Conservation (phyloP, 2,329 filamentous ascomycete genomes). For the Arthrocladium fulminans region DNA sequence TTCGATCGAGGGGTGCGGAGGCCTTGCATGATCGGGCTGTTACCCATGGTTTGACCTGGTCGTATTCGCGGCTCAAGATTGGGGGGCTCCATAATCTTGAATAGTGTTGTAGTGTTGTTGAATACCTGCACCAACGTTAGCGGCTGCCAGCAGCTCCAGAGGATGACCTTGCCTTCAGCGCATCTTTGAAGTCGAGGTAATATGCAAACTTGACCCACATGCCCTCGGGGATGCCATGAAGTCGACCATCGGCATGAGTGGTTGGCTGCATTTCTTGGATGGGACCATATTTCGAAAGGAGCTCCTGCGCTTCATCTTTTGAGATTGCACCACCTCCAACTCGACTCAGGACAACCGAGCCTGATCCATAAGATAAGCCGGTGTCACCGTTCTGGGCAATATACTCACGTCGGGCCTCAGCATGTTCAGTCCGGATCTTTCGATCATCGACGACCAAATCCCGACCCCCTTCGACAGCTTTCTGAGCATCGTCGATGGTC, state of each 20-base stretch:
- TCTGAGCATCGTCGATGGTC: constrained; percentile 25
- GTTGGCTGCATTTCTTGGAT: constrained; percentile 15
- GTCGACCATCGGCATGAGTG: constrained; percentile 7
- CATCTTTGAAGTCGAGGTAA: constrained; percentile 22
- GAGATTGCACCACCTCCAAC: constrained; percentile 14
- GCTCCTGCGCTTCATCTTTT: constrained; percentile 15
- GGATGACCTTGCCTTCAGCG: constrained; percentile 15
- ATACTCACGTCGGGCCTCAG: constrained; percentile 21
- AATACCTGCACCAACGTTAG: constrained; percentile 11
- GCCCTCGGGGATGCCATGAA: constrained; percentile 9
- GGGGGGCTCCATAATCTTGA: constrained; percentile 14
- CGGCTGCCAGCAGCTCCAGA: background rate
- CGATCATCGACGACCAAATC: constrained; percentile 18
- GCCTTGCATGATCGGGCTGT: constrained; percentile 11
- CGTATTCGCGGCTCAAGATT: constrained; percentile 15
- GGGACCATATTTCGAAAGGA: constrained; percentile 18
- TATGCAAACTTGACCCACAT: constrained; percentile 21
- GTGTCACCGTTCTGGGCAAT: constrained; percentile 5
- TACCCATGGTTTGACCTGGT: background rate
- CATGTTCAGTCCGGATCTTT: constrained; percentile 19
- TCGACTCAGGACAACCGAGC: constrained; percentile 18
- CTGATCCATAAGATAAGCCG: constrained; percentile 10
- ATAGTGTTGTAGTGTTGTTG: constrained; percentile 12
- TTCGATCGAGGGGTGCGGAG: constrained; percentile 12
- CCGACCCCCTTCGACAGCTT: constrained; percentile 18